phyloP scores from a whole-genome alignment of 177 flowering plant species.

The Tripterygium wilfordii region DNA sequence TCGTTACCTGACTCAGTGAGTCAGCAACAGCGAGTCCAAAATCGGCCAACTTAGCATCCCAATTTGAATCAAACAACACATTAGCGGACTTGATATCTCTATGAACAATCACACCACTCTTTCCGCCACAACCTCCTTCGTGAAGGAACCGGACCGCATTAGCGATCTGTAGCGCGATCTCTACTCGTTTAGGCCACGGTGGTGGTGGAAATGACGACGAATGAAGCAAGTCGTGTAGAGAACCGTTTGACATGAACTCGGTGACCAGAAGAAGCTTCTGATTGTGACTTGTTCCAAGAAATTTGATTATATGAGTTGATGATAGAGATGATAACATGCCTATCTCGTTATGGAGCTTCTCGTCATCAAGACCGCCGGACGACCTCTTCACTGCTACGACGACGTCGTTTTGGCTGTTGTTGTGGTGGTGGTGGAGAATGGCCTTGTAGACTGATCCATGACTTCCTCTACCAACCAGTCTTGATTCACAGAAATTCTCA shows the following conservation, averaged over 20 bases:
- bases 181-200: slow-evolving; percentile 43
- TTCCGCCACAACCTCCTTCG: slow-evolving; percentile 18
- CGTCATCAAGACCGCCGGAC: slow-evolving; percentile 20
- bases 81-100: slow-evolving; percentile 65
- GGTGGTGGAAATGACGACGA: slow-evolving; percentile 12
- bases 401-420: no score
- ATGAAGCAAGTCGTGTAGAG: slow-evolving; percentile 52
- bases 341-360: slow-evolving; percentile 51
- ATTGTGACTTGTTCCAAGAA: slow-evolving; percentile 35
- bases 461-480: slow-evolving; percentile 70
- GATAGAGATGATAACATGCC: slow-evolving; percentile 37
- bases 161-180: slow-evolving; percentile 44
- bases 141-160: slow-evolving; percentile 46
- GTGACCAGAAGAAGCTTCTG: slow-evolving; percentile 37
- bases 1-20: background rate
- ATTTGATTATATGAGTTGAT: slow-evolving; percentile 23
- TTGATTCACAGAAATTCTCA: slow-evolving; percentile 37
- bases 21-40: slow-evolving; percentile 50
- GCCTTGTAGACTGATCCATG: slow-evolving; percentile 69
- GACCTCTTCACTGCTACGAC: slow-evolving; percentile 51
- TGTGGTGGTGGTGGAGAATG: slow-evolving; percentile 21
- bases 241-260: slow-evolving; percentile 68
- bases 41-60: slow-evolving; percentile 56
- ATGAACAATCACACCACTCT: slow-evolving; percentile 39
- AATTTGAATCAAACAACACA: slow-evolving; percentile 49